These are phyloP conservation scores for Flaveria sonorensis DNA, from an alignment of 129 eudicot genomes.

Conservation along the genomic window DNA sequence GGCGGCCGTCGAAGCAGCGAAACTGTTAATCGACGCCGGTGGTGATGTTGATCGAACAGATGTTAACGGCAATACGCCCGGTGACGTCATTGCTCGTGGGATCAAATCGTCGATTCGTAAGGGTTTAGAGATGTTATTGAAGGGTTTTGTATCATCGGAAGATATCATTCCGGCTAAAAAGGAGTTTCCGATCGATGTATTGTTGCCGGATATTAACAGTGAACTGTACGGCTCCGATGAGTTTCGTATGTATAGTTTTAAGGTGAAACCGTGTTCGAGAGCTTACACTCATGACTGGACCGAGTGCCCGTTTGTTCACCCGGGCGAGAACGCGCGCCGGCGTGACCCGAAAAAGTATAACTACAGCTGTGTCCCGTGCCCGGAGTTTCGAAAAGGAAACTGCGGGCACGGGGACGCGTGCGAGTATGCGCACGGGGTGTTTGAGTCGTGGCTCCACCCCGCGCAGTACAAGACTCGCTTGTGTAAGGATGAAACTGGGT, in stretches of 20 bases:
- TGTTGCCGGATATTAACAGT: slow-evolving; percentile 81
- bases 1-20: slow-evolving; percentile 40
- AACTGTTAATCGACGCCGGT: slow-evolving; percentile 54
- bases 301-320: slow-evolving; percentile 96
- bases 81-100: slow-evolving; percentile 48
- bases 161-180: slow-evolving; percentile 47
- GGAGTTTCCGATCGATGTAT: slow-evolving; percentile 62
- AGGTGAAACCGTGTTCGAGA: slow-evolving; percentile 92
- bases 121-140: slow-evolving; percentile 59
- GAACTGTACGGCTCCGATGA: slow-evolving; percentile 79
- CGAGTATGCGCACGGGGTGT: slow-evolving; percentile 93
- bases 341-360: slow-evolving; percentile 70
- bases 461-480: slow-evolving; percentile 88
- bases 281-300: slow-evolving; percentile 99
- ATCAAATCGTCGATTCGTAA: slow-evolving; percentile 42
- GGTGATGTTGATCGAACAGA: slow-evolving; percentile 48
- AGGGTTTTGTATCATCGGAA: slow-evolving; percentile 43
- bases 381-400: slow-evolving; percentile 80
- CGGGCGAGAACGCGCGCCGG: slow-evolving; percentile 94
- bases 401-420: slow-evolving; percentile 74
- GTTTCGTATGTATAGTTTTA: slow-evolving; percentile 86
- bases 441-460: slow-evolving; percentile 96
- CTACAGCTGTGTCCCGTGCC: slow-evolving; percentile 91
- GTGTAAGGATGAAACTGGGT: slow-evolving; percentile 79
- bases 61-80: slow-evolving; percentile 55